Conservation (phyloP, 2,329 filamentous ascomycete species). For the Arthrobotrys iridis region DNA sequence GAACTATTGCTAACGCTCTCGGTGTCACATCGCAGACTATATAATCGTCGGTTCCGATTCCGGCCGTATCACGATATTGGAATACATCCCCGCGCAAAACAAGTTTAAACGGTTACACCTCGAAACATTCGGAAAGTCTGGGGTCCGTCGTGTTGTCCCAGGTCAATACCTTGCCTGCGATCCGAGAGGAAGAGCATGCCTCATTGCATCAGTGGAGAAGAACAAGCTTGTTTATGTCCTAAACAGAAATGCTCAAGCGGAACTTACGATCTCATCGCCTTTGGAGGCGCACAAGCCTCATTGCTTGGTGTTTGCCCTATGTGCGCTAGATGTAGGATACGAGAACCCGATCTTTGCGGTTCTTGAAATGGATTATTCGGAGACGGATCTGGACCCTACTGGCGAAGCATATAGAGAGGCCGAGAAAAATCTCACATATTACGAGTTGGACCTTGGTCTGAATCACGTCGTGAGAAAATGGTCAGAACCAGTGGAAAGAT, state of each 20-base stretch:
- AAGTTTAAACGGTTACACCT: constrained; percentile 88
- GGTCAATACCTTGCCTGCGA: constrained; percentile 96
- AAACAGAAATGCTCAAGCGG: constrained; percentile 92
- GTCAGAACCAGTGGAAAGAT: constrained; percentile 91
- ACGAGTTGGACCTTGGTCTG: constrained; percentile 93
- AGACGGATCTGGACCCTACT: constrained; percentile 88
- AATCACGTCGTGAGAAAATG: constrained; percentile 98
- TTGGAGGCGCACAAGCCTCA: constrained; percentile 95
- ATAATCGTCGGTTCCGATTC: constrained; percentile 96
- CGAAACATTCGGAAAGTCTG: constrained; percentile 98
- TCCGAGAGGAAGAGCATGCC: constrained; percentile 91
- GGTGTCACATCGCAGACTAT: constrained; percentile 73
- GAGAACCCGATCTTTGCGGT: constrained; percentile 96
- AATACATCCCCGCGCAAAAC: constrained; percentile 87
- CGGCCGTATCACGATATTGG: constrained; percentile 90
- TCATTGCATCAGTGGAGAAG: constrained; percentile 95
- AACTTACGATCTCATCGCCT: constrained; percentile 95
- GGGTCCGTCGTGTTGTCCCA: constrained; percentile 88
- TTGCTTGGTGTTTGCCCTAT: constrained; percentile 86
- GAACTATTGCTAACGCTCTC: constrained; percentile 36
- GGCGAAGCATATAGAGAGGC: constrained; percentile 81
- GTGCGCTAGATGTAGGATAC: constrained; percentile 92
- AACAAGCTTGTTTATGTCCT: constrained; percentile 99
- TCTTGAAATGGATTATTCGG: constrained; percentile 90
- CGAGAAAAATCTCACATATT: constrained; percentile 94